A percentile compares a stretch with the other conserved stretches of the same genome.
Conservation (phyloP, 192 early-diverging fungal genomes). For the Spinellus fusiger region DNA sequence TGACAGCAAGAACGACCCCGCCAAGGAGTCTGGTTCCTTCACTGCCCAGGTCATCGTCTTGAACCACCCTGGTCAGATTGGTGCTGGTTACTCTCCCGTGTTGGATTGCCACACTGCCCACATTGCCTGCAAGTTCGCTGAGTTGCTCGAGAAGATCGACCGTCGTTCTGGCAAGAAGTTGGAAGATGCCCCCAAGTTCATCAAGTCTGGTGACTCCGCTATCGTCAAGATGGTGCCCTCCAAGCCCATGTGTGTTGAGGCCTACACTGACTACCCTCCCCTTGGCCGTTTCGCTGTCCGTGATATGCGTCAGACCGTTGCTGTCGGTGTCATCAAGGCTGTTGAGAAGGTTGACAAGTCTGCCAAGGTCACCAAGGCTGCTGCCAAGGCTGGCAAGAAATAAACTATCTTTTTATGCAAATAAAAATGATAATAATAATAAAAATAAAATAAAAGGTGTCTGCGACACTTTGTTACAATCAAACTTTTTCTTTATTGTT, state of each 20-base stretch:
- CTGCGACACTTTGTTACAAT: background rate
- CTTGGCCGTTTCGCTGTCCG: conserved; percentile 96
- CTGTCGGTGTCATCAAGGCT: conserved; percentile 94
- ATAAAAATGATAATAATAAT: background rate
- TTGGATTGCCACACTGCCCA: conserved; percentile 96
- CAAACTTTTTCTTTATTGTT: too few relatives aligned
- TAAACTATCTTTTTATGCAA: conserved; percentile 36
- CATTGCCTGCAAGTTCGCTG: conserved; percentile 94
- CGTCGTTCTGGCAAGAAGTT: conserved; percentile 92
- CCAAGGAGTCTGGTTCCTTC: conserved; percentile 89
- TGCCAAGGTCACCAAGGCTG: conserved; percentile 74
- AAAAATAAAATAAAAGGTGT: background rate
- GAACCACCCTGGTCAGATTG: conserved; percentile 96
- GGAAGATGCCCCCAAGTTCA: conserved; percentile 91
- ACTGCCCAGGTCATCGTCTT: conserved; percentile 93
- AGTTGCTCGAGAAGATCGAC: conserved; percentile 93
- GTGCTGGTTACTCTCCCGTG: conserved; percentile 91
- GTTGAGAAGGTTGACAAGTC: conserved; percentile 80
- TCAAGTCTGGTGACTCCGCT: conserved; percentile 93
- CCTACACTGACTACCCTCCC: conserved; percentile 88
- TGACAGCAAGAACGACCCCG: conserved; percentile 96
- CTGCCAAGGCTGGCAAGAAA: conserved; percentile 74
- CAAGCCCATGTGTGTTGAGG: conserved; percentile 95
- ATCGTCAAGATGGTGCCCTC: conserved; percentile 91
- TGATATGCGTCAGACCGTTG: conserved; percentile 97